These are phyloP conservation scores for Pinus taeda DNA, from an alignment of 75 land plant species.

Conservation along the genomic window DNA sequence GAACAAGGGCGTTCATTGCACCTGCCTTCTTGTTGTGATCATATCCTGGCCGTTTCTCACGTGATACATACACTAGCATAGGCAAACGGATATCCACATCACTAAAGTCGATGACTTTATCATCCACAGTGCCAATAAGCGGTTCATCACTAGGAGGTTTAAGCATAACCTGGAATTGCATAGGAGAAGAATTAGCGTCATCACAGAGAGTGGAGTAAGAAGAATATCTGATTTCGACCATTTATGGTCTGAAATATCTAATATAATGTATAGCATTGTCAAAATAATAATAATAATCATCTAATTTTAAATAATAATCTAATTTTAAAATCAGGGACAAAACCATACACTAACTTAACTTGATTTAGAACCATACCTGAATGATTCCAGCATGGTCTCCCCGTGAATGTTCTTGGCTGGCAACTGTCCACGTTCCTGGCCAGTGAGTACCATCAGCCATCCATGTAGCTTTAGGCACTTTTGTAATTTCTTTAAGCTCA, in stretches of 20 bases:
- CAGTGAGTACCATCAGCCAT: conserved; percentile 61
- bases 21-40: conserved; percentile 80
- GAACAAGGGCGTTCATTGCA: conserved; percentile 70
- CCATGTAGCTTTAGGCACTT: conserved; percentile 50
- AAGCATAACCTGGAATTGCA: conserved; percentile 60
- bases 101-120: conserved; percentile 32
- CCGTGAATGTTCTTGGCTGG: conserved; percentile 15
- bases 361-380: conserved; percentile 16
- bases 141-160: conserved; percentile 68
- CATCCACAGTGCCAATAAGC: conserved; percentile 37
- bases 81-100: conserved; percentile 60
- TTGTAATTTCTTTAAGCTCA: conserved; percentile 17
- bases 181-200: neutral
- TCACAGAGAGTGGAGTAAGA: neutral
- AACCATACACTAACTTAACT: too few species aligned
- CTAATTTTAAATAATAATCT: too few species aligned
- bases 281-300: neutral
- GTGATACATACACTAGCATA: conserved; percentile 59
- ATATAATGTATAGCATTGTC: neutral
- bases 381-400: conserved; percentile 47
- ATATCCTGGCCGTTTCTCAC: conserved; percentile 66
- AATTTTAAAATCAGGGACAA: too few species aligned
- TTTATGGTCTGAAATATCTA: neutral
- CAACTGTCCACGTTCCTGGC: conserved; percentile 39
- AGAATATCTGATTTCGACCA: neutral